Evolutionary conservation across 2,329 filamentous ascomycete species (phyloP), one percentile per base, ranked within the genome.

Genomic region (Colletotrichum eremochloae): DNA sequence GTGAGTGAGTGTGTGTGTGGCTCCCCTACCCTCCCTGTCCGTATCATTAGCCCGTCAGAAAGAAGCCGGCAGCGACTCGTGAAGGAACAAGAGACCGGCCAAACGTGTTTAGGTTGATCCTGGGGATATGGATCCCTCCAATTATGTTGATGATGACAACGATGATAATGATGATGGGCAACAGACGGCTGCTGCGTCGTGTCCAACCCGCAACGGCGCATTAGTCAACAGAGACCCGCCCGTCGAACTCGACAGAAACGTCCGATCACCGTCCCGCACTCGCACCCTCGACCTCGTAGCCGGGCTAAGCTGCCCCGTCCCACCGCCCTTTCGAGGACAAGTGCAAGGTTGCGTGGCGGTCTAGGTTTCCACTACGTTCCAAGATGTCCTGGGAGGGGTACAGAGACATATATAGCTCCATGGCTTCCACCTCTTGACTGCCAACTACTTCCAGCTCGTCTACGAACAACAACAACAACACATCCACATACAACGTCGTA

Each of bases 161-260:
- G 24, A 18, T n/a, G 14, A 53, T 31, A 14, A 31, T 31, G 29
- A 7, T 5, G 50, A 53, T 53, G 50, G 18, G 24, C 24, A 24
- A 24, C 24, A 24, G 24, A 63, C 44, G 29, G 55, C 14, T 33
- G 42, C 29, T 24, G 29, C 12, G 50, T 46, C 38, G 6, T 44
- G 38, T 69, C 48, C 61, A 69, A 50, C 60, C 55, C 33, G 33
- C 42, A 52, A 29, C n/a, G 48, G 40, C 46, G 66, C 66, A 72
- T 65, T 64, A 65, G 66, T 64, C 60, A 72, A 72, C 60, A 40
- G 38, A 56, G 66, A 65, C 70, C 70, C 69, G 69, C 69, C 9
- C 66, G 55, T 72, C 70, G 70, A 69, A 72, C 53, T 72, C 15
- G 70, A 69, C 66, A 72, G 70, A 72, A 72, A 64, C 66, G 24